Base-by-base conservation (phyloP, 2,329 filamentous ascomycete genomes). In the Penicillium sp. region DNA sequence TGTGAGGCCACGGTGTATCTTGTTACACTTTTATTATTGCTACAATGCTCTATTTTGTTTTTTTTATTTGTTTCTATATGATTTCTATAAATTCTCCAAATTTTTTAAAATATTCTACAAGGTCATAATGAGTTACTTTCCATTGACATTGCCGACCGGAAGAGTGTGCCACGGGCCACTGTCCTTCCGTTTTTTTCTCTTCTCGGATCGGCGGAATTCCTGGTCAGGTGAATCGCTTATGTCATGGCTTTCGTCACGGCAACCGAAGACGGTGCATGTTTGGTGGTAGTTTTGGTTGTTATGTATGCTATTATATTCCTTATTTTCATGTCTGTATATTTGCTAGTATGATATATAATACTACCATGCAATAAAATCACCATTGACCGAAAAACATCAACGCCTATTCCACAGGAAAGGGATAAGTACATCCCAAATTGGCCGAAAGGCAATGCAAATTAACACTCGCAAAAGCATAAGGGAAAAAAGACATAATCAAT, bases 161-260 rank as follows among this genome's bases (percentile, higher is more conserved):
- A 57, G 35, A 41, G 50, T 46, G 42, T 38, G 56, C 49, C 54
- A 54, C 65, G 67, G 69, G 64, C 64, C 67, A 71, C 56, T 57
- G 67, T 15, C 41, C 53, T 63, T 60, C 67, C 62, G 61, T 69
- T 71, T 69, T 71, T 68, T 70, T 65, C 67, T 69, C 66, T 71
- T 71, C 62, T 73, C 72, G 72, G 72, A 68, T 72, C 70, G 65
- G 65, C 71, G 71, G 72, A 70, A 69, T 69, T 68, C 61, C 54
- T 65, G 54, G 66, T 67, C 65, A 66, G 55, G 58, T 67, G 65
- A 62, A 58, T 56, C 51, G 61, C 67, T 71, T 75, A 69, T 68
- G 60, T 73, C 70, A 74, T 64, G 49, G 50, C 43, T 69, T 72
- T 73, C 67, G 71, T 73, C 69, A 70, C 68, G 67, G 69, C 69